Base-by-base conservation (phyloP, 139 green algal genomes). In the Axilococcus clingmanii region DNA sequence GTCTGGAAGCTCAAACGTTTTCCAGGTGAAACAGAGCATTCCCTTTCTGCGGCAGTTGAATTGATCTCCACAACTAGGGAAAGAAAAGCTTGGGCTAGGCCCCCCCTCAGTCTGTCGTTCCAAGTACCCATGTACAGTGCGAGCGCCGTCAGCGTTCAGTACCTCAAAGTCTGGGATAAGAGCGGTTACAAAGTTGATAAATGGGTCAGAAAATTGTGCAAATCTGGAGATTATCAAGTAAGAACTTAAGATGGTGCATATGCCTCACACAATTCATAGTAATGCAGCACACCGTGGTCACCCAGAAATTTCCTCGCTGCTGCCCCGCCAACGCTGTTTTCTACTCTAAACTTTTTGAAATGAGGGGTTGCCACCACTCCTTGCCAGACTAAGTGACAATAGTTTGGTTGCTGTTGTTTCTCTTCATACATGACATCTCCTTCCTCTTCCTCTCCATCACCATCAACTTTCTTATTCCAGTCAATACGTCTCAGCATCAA, bases 401-500 rank as follows among this genome's bases (percentile, higher is more conserved):
- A 63, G 34, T 85, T 85, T 5, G 40, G 38, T 20, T 33, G 42
- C 37, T 44, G 55, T 17, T 16, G 12, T 8, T 36, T 9, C 25
- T 57, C 20, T 6, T 41, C 28, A 37, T 16, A 24, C 49, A 53
- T 31, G 29, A 41, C 57, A 17, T 45, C 34, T 8, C 19, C 40
- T 28, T 65, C 46, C 11, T 72, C 68, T 32, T 72, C 61, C 3
- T 82, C 61, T 12, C 71, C 70, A 7, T 74, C 69, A 31, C 68
- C 55, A 3, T 77, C 59, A 15, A 74, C 74, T 47, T 80, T 57
- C 17, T 78, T 71, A 40, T 44, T 50, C 90, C 91, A 97, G 46
- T 97, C 59, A n/a, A 98, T 97, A 36, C 91, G 76, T 12, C 76
- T 56, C 41, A 94, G 65, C 86, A 99, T 95, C 14, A 98, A 75